A percentile compares a stretch with the other conserved stretches of the same genome.
phyloP scores from a whole-genome alignment of 331 rosid species.

The Telfairia occidentalis region DNA sequence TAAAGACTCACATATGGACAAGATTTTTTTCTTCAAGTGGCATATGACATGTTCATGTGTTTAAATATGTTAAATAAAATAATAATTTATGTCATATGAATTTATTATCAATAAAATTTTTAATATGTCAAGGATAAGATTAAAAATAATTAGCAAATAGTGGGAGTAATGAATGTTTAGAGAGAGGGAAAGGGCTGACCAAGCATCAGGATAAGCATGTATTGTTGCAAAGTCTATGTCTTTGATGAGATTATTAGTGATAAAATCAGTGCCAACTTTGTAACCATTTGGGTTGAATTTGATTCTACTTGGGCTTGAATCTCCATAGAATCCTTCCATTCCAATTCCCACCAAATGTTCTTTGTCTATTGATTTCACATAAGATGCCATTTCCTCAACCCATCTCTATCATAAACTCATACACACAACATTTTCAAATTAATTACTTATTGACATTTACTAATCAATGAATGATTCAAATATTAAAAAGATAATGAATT shows the following conservation, averaged over 20 bases:
- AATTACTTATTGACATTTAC: no score
- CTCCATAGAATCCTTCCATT: slow-evolving; percentile 76
- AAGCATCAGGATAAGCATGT: slow-evolving; percentile 78
- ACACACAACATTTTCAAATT: neutral
- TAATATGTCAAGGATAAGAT: no score
- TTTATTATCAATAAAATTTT: no score
- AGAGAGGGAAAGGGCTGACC: slow-evolving; percentile 20
- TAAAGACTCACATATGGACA: no score
- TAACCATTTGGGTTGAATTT: slow-evolving; percentile 15
- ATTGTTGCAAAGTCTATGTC: slow-evolving; percentile 72
- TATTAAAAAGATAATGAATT: neutral
- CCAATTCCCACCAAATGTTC: slow-evolving; percentile 76
- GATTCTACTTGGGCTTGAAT: slow-evolving; percentile 41
- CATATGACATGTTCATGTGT: no score
- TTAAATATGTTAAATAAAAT: no score
- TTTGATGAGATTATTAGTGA: slow-evolving; percentile 60
- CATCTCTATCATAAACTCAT: slow-evolving; percentile 34
- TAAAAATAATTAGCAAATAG: neutral
- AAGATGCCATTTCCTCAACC: slow-evolving; percentile 82
- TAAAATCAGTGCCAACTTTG: slow-evolving; percentile 70
- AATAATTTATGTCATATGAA: no score
- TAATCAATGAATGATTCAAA: no score
- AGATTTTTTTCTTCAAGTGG: no score
- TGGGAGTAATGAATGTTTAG: neutral
- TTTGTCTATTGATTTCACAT: slow-evolving; percentile 66